Percentiles rank a stretch among this genome's conserved stretches.
Conservation (phyloP, 805 yeast species). For the Limtongia smithiae region DNA sequence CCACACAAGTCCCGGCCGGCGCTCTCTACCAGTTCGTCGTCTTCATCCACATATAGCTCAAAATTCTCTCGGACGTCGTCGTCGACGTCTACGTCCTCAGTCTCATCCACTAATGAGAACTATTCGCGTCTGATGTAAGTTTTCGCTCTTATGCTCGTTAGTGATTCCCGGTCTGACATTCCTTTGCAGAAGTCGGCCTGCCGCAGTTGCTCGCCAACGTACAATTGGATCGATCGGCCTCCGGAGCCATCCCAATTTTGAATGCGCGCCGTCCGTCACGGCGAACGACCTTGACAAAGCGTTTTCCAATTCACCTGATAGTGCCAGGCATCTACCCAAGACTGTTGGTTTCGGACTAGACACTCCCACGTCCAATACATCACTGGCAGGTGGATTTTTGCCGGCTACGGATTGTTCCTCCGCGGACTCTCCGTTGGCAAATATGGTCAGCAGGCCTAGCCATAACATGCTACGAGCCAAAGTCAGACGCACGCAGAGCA, state of each 20-base stretch:
- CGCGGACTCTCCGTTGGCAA: constrained; percentile 20
- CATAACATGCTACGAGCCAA: constrained; percentile 32
- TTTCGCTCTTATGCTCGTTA: no score
- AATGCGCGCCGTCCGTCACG: not conserved
- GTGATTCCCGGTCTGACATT: no score
- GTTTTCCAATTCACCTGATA: constrained; percentile 8
- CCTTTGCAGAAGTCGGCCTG: no score
- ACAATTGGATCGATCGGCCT: no score
- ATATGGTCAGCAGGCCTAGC: constrained; percentile 13
- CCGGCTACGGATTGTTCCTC: constrained; percentile 11
- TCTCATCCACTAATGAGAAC: no score
- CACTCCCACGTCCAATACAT: constrained; percentile 10
- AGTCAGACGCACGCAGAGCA: constrained; percentile 62
- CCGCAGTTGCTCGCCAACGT: no score
- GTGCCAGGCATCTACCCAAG: not conserved
- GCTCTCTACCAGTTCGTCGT: not conserved
- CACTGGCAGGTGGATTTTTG: constrained; percentile 13
- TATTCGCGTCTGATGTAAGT: no score
- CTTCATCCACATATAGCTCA: not conserved
- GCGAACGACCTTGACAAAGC: constrained; percentile 7
- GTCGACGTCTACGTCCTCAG: no score
- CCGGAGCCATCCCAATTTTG: no score
- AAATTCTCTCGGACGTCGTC: no score
- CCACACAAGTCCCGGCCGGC: constrained; percentile 28
- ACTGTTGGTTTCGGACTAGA: constrained; percentile 19